Base-by-base conservation (phyloP, 169 alveolate genomes). In the Plasmodium gonderi region DNA sequence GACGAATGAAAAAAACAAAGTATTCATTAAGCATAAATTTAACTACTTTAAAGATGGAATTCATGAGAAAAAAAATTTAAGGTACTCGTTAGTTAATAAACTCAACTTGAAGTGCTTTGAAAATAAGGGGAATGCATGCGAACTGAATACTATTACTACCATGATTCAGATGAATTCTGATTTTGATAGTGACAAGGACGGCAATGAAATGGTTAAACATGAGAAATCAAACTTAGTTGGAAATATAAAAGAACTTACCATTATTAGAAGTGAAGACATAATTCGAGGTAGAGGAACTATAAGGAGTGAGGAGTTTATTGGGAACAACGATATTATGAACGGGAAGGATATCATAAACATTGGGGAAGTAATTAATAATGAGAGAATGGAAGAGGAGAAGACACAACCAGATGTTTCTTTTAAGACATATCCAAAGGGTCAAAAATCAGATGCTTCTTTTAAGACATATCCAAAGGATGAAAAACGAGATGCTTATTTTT, bases 141-240 rank as follows among this genome's bases (percentile, higher is more conserved):
- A 75, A 51, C 67, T 74, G 65, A 85, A 85, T 74, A 85, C 87
- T 64, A 72, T 49, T n/a, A 49, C 92, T 8, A 85, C 77, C 2
- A 75, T 75, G 60, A 74, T 85, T 23, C 83, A 77, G 14, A 85
- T 85, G 77, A 74, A 85, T 65, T 85, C 92, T 7, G 83, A 85
- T 7, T 29, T 33, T 2, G 79, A 44, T 20, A 51, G 79, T 64
- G 87, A 85, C 40, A 85, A 85, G 65, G 92, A 85, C 36, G 92
- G 67, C 36, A 75, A 85, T 75, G 92, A 64, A 38, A 77, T 42
- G 40, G 78, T 44, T 47, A 77, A 17, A 44, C 76, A 77, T 51
- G 92, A 85, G 65, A 9, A 75, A 33, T 42, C 36, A 47, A 51
- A 85, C 78, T 72, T 85, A 45, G 38, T 72, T 33, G 79, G 75